Evolutionary conservation across 192 early-diverging fungal species (phyloP), one percentile per base, ranked within the genome.

Genomic region (Umbelopsis isabellina): DNA sequence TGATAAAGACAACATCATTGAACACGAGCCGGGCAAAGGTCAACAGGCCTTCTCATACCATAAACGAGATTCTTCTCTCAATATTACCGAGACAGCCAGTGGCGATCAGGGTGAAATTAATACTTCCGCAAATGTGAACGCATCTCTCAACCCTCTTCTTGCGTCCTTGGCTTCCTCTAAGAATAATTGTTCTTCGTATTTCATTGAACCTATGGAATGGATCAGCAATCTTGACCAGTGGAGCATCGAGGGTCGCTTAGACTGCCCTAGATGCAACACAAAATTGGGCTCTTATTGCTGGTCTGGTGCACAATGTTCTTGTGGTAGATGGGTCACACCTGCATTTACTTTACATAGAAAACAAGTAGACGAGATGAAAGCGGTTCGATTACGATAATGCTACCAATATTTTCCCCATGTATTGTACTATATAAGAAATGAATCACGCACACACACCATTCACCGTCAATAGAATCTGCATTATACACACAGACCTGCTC

Each of bases 131-230:
- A 49, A 61, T 23, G 50, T 72, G 9, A 68, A 67, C 30, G 23
- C 46, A 30, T n/a, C 68, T 20, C 65, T 77, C 10, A 75, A 74
- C 37, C 71, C 72, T 13, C 65, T 76, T 6, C 61, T 76, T 50
- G 79, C 79, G 53, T 21, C 72, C 69, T 45, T 80, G 68, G 61
- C 71, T 33, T 20, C 65, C 51, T 46, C 75, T 21, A 51, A 71
- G 35, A 76, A 74, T 18, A 82, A 71, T 27, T 95, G 93, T 75
- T 88, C 88, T 12, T 89, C 89, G 15, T 88, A 90, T 72, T 95
- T 94, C 84, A 83, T 95, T 49, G 93, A 95, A 73, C 90, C 91
- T 15, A 87, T 92, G 82, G 89, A 91, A 69, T 95, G 93, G 93
- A 92, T 95, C 74, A 75, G 84, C n/a, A 85, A 82, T 23, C 61